Base-by-base conservation (phyloP, 106 monocot species). In the Dendrobium huoshanense region DNA sequence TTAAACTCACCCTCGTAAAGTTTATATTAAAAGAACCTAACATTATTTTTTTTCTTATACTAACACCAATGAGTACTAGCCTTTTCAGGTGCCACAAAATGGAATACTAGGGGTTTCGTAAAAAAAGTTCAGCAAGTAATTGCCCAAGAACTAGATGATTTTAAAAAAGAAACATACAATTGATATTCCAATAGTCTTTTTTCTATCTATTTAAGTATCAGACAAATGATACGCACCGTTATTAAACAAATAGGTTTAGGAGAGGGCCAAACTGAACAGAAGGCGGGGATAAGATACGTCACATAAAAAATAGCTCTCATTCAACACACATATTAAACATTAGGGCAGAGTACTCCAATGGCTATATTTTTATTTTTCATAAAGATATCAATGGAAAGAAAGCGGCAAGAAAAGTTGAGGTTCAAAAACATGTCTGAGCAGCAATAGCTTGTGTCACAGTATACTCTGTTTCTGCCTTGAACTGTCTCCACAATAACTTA, bases 401-500 rank as follows among this genome's bases (percentile, higher is more conserved):
- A 9, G 7, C 7, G 54, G 5, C 54, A 54, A 16, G 9, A 54
- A 9, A 54, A 54, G 54, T 7, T 16, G 7, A 54, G 13, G 54
- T 54, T 54, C 54, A 54, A 54, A 54, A 42, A 61, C 20, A 61
- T 22, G 10, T 24, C 61, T 61, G 61, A 9, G 10, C 61, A 61
- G 61, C 7, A 61, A 61, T 61, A 1, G 61, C 61, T 2, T 61
- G 61, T 10, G 10, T 61, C 9, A 61, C 22, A 4, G 77, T 67
- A 42, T 77, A 67, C 65, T 82, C 82, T 15, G 82, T 82, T 77
- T 82, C 82, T 11, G 82, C 22, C 58, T 59, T 82, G 67, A 82
- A 82, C 29, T 82, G 82, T 75, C 55, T 82, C 82, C 82, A 82
- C 64, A 82, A 77, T 27, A 27, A 27, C 27, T 27, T 27, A 27